Percentiles rank a stretch among this genome's conserved stretches.
These are phyloP conservation scores for Cercospora sesami DNA, from an alignment of 2,329 filamentous ascomycete species.

Conservation along the genomic window DNA sequence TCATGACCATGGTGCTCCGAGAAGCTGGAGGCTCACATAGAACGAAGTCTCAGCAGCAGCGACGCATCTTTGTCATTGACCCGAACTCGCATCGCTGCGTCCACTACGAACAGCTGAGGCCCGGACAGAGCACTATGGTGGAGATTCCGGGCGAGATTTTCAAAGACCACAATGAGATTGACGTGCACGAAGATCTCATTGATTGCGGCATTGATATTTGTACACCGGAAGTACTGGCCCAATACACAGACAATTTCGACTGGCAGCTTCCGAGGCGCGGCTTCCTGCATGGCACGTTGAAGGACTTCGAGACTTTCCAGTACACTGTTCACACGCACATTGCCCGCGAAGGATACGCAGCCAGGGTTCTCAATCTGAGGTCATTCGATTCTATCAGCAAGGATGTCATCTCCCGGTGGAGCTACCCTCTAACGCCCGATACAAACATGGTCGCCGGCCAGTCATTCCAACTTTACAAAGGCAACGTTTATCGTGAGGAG, in stretches of 20 bases:
- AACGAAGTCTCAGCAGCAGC: slow-evolving; percentile 72
- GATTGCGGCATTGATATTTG: slow-evolving; percentile 97
- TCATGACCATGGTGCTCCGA: slow-evolving; percentile 93
- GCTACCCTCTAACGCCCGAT: slow-evolving; percentile 85
- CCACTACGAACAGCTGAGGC: slow-evolving; percentile 89
- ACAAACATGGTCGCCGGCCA: slow-evolving; percentile 79
- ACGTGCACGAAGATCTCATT: slow-evolving; percentile 82
- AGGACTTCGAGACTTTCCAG: slow-evolving; percentile 95
- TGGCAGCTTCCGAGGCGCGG: slow-evolving; percentile 87
- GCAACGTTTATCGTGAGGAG: slow-evolving; percentile 75
- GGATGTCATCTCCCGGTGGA: slow-evolving; percentile 84
- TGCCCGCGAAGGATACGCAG: slow-evolving; percentile 78
- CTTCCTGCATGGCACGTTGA: slow-evolving; percentile 87
- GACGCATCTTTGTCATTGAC: slow-evolving; percentile 84
- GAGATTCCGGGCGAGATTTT: slow-evolving; percentile 79
- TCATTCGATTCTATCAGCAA: slow-evolving; percentile 86
- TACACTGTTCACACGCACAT: slow-evolving; percentile 95
- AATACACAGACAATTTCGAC: slow-evolving; percentile 98
- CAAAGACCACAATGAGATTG: slow-evolving; percentile 70
- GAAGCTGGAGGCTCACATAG: slow-evolving; percentile 73
- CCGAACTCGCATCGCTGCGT: slow-evolving; percentile 76
- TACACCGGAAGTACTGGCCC: slow-evolving; percentile 87
- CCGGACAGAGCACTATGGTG: slow-evolving; percentile 60
- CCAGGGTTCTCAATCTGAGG: slow-evolving; percentile 79
- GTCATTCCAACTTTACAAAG: slow-evolving; percentile 68